These are phyloP conservation scores for Thozetella sp. DNA, from an alignment of 495 filamentous ascomycete genomes.

Conservation along the genomic window DNA sequence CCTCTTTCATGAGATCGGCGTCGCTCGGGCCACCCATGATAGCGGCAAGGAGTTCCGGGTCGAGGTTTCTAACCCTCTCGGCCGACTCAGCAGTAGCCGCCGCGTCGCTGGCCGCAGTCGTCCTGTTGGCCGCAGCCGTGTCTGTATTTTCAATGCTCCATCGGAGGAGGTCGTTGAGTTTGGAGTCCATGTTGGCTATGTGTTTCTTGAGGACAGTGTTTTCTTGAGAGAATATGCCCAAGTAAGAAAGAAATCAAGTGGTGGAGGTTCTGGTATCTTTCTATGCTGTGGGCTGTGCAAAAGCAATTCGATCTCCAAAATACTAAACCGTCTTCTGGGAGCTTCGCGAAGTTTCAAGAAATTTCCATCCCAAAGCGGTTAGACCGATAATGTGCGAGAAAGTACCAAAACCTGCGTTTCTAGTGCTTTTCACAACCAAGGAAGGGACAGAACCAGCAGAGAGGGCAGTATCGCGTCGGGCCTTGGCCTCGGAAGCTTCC, in stretches of 20 bases:
- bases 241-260: not conserved
- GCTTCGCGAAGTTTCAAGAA: conserved; percentile 31
- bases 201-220: conserved; percentile 8
- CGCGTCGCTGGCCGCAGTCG: conserved; percentile 36
- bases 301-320: not conserved
- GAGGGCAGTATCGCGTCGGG: no score
- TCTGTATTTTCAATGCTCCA: conserved; percentile 84
- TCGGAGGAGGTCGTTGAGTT: conserved; percentile 76
- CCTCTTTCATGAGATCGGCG: conserved; percentile 83
- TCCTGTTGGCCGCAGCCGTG: conserved; percentile 3
- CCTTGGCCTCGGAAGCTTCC: no score
- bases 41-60: conserved; percentile 65
- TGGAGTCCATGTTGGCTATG: conserved; percentile 35
- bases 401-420: not conserved
- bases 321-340: not conserved
- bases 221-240: not conserved
- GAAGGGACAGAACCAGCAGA: no score
- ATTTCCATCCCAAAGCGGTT: conserved; percentile 26
- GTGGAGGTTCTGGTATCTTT: not conserved
- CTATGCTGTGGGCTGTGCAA: not conserved
- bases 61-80: conserved; percentile 45
- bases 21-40: conserved; percentile 82
- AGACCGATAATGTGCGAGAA: not conserved
- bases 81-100: conserved; percentile 30
- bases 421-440: not conserved